Evolutionary conservation across 495 filamentous ascomycete genomes (phyloP).

Genomic region (Penicillium turbatum): DNA sequence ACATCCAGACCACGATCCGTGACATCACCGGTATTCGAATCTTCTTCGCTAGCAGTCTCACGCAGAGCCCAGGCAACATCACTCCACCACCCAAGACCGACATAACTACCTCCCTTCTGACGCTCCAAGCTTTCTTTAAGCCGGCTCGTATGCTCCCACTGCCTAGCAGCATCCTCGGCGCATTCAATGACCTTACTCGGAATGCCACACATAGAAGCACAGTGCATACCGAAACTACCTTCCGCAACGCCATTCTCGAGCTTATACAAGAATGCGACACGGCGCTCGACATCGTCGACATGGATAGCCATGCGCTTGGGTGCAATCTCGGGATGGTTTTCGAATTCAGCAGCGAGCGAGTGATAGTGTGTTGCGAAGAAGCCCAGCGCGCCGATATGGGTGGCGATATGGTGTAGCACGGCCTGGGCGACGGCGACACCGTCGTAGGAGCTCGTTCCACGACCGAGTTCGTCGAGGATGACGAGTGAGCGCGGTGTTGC

Average conservation of each 20-base stretch:
- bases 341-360: constrained; percentile 85
- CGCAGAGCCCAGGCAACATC: constrained; percentile 82
- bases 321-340: constrained; percentile 77
- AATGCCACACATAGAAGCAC: constrained; percentile 97
- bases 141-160: constrained; percentile 92
- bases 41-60: constrained; percentile 43
- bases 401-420: constrained; percentile 90
- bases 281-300: constrained; percentile 78
- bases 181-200: constrained; percentile 73
- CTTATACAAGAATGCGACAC: constrained; percentile 93
- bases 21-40: constrained; percentile 38
- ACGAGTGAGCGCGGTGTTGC: constrained; percentile 92
- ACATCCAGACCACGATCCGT: constrained; percentile 60
- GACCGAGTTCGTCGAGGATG: constrained; percentile 95
- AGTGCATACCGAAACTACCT: constrained; percentile 99
- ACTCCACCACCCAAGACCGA: constrained; percentile 85
- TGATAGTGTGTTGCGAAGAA: constrained; percentile 99
- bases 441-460: constrained; percentile 91
- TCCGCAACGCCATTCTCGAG: constrained; percentile 93
- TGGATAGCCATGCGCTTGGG: constrained; percentile 88
- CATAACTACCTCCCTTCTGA: constrained; percentile 66
- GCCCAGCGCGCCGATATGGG: constrained; percentile 86
- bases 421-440: constrained; percentile 95
- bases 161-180: constrained; percentile 84
- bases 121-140: constrained; percentile 84